Percentiles rank a stretch among this genome's conserved stretches.
Conservation (phyloP, 805 yeast genomes). For the Lipomyces oligophaga region DNA sequence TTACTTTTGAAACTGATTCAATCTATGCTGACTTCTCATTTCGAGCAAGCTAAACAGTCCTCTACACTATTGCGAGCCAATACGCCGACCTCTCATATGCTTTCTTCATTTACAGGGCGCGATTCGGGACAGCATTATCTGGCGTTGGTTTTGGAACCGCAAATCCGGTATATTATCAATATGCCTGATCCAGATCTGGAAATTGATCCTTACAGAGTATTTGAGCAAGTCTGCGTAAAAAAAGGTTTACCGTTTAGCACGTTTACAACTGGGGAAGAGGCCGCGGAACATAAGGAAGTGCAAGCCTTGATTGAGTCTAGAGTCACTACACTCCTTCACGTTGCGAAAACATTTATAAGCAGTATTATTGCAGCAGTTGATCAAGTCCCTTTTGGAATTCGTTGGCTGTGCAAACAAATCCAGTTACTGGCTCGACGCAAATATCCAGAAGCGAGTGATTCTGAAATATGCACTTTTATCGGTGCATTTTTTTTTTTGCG, state of each 20-base stretch:
- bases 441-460: conserved; percentile 53
- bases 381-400: conserved; percentile 65
- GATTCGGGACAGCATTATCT: conserved; percentile 42
- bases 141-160: conserved; percentile 34
- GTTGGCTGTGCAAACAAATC: conserved; percentile 66
- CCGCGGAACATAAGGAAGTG: conserved; percentile 35
- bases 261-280: conserved; percentile 37
- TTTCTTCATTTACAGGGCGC: conserved; percentile 41
- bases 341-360: conserved; percentile 42
- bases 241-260: too few species aligned
- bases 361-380: conserved; percentile 54
- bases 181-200: conserved; percentile 34
- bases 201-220: conserved; percentile 38
- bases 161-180: conserved; percentile 33
- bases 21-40: conserved; percentile 39
- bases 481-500: conserved; percentile 84
- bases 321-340: conserved; percentile 27
- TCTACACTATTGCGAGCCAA: conserved; percentile 40
- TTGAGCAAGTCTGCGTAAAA: conserved; percentile 31
- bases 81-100: conserved; percentile 42
- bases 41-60: conserved; percentile 38
- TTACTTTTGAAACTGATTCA: conserved; percentile 40
- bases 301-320: conserved; percentile 34
- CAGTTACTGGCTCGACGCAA: conserved; percentile 51
- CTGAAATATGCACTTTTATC: conserved; percentile 44